These are phyloP conservation scores for Pichia sp. DNA, from an alignment of 1,139 yeast species.

Conservation along the genomic window DNA sequence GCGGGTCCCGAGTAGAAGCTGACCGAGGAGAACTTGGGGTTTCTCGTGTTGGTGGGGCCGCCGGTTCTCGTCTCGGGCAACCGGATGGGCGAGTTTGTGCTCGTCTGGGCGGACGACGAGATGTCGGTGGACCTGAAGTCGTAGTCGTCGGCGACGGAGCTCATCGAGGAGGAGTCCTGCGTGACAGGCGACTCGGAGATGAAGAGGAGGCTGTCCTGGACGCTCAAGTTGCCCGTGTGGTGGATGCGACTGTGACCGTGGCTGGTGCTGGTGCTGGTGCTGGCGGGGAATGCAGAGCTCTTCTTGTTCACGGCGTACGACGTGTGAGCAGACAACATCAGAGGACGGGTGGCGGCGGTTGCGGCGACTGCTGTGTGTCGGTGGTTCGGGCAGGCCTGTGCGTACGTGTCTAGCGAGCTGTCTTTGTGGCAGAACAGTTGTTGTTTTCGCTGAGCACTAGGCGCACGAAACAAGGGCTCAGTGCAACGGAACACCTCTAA, in stretches of 20 bases:
- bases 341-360: background rate
- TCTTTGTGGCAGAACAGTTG: too few species aligned
- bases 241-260: background rate
- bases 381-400: background rate
- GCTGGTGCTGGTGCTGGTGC: background rate
- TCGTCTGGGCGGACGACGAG: constrained; percentile 35
- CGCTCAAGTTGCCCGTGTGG: background rate
- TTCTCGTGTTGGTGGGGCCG: background rate
- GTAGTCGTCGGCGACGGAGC: constrained; percentile 31
- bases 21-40: constrained; percentile 20
- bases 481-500: too few species aligned
- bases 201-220: background rate
- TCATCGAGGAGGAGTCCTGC: constrained; percentile 29
- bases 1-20: constrained; percentile 36
- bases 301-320: constrained; percentile 3
- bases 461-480: too few species aligned
- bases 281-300: background rate
- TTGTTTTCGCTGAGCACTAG: too few species aligned
- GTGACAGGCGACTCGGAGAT: constrained; percentile 13
- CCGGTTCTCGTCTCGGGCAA: background rate
- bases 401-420: background rate
- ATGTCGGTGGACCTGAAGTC: constrained; percentile 30
- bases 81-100: constrained; percentile 27
- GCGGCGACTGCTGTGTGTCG: background rate
- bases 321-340: constrained; percentile 6